A percentile compares a stretch with the other conserved stretches of the same genome.
Conservation (phyloP, 306 rosid species). For the Sesbania bispinosa region DNA sequence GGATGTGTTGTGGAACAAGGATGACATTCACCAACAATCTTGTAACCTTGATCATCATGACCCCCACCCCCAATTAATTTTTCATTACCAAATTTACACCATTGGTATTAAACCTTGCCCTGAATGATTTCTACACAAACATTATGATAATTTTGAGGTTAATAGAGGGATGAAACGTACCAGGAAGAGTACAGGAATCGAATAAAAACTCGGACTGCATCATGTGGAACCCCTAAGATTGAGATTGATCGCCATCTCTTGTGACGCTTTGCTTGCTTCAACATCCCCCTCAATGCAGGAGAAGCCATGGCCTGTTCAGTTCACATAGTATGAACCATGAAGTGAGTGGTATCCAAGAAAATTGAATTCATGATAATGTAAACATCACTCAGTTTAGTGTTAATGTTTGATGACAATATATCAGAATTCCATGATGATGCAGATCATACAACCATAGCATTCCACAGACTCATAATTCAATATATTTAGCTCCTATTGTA, state of each 20-base stretch:
- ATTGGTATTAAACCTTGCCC: not conserved
- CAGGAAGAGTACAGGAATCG: slow-evolving; percentile 70
- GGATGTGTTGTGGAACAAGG: too few species aligned
- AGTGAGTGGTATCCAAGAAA: slow-evolving; percentile 6
- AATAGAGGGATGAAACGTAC: slow-evolving; percentile 37
- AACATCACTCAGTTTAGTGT: not conserved
- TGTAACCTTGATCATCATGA: not conserved
- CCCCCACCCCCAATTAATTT: not conserved
- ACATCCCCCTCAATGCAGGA: slow-evolving; percentile 61
- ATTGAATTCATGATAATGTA: not conserved
- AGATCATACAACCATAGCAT: not conserved
- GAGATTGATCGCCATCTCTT: slow-evolving; percentile 42
- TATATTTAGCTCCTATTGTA: not conserved
- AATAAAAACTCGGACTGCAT: slow-evolving; percentile 72
- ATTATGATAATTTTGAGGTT: not conserved
- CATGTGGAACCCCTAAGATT: slow-evolving; percentile 66
- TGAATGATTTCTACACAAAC: not conserved
- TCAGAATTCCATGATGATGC: not conserved
- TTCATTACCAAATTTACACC: too few species aligned
- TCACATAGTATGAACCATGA: slow-evolving; percentile 15
- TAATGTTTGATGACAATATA: not conserved
- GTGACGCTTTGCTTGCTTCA: slow-evolving; percentile 40
- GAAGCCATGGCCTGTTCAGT: slow-evolving; percentile 69
- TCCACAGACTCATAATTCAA: not conserved
- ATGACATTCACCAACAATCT: not conserved